phyloP scores from a whole-genome alignment of 176 grass and related monocot genomes.

The Aegilops sharonensis region DNA sequence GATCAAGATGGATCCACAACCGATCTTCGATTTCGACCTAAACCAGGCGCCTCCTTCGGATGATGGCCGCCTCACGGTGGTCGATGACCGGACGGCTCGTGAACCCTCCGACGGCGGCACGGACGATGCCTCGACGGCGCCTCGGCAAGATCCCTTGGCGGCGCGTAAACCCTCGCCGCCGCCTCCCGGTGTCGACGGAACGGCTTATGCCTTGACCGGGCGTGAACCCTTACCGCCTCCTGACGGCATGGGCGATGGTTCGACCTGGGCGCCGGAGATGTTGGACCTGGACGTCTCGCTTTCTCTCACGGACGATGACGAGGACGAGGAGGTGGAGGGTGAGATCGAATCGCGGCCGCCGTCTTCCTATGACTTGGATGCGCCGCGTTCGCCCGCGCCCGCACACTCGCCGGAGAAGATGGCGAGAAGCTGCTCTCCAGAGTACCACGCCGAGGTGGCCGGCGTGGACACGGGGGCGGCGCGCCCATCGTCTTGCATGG shows the following conservation, averaged over 20 bases:
- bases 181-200: neutral
- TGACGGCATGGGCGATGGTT: neutral
- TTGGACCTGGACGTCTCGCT: neutral
- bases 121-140: neutral
- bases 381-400: neutral
- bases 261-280: neutral
- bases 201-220: too few relatives aligned
- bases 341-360: neutral
- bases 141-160: neutral
- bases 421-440: neutral
- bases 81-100: neutral
- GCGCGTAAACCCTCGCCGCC: neutral
- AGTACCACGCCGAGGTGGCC: neutral
- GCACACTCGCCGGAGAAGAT: neutral
- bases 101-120: neutral
- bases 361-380: too few relatives aligned
- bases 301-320: neutral
- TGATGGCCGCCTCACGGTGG: neutral
- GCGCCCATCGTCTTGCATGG: neutral
- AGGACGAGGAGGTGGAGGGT: neutral
- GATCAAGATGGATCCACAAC: neutral
- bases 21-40: constrained; percentile 33
- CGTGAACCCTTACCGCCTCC: neutral
- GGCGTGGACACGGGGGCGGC: neutral
- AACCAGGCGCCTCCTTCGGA: constrained; percentile 16